Base-by-base conservation (phyloP, 1,284 basidiomycete species). In the Fomitopsis schrenkii region DNA sequence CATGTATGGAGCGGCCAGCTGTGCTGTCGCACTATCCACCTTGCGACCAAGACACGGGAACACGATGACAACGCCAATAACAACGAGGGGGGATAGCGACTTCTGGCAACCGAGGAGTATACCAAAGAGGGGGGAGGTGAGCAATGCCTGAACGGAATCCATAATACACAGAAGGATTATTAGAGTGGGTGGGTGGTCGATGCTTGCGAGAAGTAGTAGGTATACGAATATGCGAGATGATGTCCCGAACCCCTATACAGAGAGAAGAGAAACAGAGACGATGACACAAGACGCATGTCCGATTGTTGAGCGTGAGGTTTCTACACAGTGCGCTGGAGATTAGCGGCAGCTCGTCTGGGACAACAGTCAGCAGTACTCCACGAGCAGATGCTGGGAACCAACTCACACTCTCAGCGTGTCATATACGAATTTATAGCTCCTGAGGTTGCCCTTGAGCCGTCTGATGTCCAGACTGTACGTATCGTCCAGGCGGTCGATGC, bases 371-470 rank as follows among this genome's bases (percentile, higher is more conserved):
- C 50, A 41, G 41, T 28, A 28, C 57, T 22, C 44, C 28, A 64
- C 59, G 9, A 57, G 58, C 38, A 33, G 57, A 42, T 15, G 30
- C 2, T 14, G 26, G 62, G 33, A 35, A 35, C 33, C 3, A 12
- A 88, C 93, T 73, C 75, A 95, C 93, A 91, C 85, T 81, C 93
- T 82, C 70, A 95, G 79, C 59, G 87, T 90, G 79, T 96, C 92
- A 74, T 97, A 97, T 75, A 97, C 82, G 75, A 92, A 95, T 77
- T 95, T 95, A 80, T 95, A 98, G 75, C 91, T 94, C 79, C 93
- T 87, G 68, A 96, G 79, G 71, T 93, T 91, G n/a, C 95, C 95
- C 76, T 95, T 95, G 71, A 97, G 75, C 64, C 95, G 80, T 67
- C 95, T 87, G 74, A 97, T 90, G 77, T 96, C 95, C 67, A 98